Evolutionary conservation across 495 filamentous ascomycete species (phyloP).

Genomic region (Aspergillus conjunctus): DNA sequence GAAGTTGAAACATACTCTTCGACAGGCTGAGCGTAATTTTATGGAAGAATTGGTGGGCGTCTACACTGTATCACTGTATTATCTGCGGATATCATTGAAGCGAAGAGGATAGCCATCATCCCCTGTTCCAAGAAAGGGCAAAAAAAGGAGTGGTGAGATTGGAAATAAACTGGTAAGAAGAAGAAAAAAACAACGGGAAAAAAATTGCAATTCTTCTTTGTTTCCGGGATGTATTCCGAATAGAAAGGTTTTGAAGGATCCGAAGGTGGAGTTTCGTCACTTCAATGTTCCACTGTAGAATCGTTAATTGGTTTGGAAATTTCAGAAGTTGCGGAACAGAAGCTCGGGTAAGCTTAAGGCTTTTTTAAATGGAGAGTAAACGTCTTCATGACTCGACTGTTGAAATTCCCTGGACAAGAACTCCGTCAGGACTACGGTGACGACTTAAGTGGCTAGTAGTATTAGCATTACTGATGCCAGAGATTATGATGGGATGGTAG

Average conservation of each 20-base stretch:
- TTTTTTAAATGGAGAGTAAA: not conserved
- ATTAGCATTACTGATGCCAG: not conserved
- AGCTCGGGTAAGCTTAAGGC: constrained; percentile 11
- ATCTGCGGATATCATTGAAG: no score
- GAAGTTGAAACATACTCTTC: not conserved
- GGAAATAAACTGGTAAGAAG: not conserved
- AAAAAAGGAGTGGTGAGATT: no score
- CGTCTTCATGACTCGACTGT: not conserved
- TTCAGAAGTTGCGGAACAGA: constrained; percentile 3
- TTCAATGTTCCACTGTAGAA: not conserved
- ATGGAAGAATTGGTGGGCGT: no score
- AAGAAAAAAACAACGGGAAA: not conserved
- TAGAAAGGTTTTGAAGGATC: not conserved
- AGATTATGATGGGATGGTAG: no score
- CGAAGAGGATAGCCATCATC: no score
- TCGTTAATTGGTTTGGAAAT: not conserved
- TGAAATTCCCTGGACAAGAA: not conserved
- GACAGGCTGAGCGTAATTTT: no score
- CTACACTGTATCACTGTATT: no score
- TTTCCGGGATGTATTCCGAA: constrained; percentile 3
- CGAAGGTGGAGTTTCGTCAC: not conserved
- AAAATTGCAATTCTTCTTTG: not conserved
- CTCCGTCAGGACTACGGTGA: not conserved
- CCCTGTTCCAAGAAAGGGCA: no score
- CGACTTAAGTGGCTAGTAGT: not conserved